Percentiles rank a stretch among this genome's conserved stretches.
phyloP scores from a whole-genome alignment of 371 early-diverging fungal species.

The Mortierella sp. region DNA sequence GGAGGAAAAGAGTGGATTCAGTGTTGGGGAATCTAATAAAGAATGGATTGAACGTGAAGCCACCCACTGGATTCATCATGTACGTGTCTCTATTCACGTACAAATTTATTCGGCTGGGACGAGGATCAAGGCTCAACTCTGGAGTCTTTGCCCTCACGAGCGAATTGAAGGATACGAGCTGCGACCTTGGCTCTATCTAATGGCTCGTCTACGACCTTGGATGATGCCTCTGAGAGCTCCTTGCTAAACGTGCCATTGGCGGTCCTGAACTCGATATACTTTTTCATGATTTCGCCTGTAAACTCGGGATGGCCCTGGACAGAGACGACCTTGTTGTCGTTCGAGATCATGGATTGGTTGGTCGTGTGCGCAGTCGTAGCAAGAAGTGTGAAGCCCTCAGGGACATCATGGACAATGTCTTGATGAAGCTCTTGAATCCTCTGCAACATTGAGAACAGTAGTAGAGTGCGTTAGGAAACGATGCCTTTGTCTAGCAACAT shows the following conservation, averaged over 20 bases:
- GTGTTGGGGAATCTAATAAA: slow-evolving; percentile 2
- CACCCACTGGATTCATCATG: background rate
- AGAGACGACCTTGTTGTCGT: slow-evolving; percentile 68
- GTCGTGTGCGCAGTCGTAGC: slow-evolving; percentile 23
- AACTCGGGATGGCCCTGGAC: slow-evolving; percentile 89
- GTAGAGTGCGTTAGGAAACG: too few species aligned
- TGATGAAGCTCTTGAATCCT: slow-evolving; percentile 74
- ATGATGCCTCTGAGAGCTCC: slow-evolving; percentile 46
- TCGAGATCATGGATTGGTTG: slow-evolving; percentile 64
- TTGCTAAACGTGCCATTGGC: slow-evolving; percentile 55
- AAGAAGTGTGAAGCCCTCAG: slow-evolving; percentile 29
- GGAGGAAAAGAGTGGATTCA: slow-evolving; percentile 42
- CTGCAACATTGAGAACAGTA: slow-evolving; percentile 23
- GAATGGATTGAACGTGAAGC: too few species aligned
- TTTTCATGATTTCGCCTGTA: slow-evolving; percentile 60
- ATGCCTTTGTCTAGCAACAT: background rate
- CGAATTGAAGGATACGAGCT: slow-evolving; percentile 28
- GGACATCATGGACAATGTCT: slow-evolving; percentile 39
- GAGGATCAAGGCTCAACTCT: too few species aligned
- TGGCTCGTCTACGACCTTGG: slow-evolving; percentile 30
- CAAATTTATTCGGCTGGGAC: too few species aligned
- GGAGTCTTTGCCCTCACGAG: background rate
- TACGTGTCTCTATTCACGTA: background rate
- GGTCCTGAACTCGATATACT: slow-evolving; percentile 56
- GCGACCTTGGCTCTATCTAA: slow-evolving; percentile 43